Percentiles rank a stretch among this genome's conserved stretches.
These are phyloP conservation scores for Rusavskia elegans DNA, from an alignment of 495 filamentous ascomycete genomes.

Conservation along the genomic window DNA sequence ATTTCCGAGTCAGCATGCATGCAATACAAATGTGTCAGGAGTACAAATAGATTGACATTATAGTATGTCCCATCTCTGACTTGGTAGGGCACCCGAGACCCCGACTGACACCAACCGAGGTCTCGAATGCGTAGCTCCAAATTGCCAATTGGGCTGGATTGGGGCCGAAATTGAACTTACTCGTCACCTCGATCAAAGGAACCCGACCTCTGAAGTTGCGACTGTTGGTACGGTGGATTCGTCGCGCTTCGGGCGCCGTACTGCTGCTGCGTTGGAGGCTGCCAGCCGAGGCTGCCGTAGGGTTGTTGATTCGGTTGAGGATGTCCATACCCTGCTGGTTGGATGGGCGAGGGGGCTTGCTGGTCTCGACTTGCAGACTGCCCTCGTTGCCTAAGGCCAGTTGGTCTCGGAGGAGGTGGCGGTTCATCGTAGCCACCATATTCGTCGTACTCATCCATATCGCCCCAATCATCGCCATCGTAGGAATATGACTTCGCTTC, in stretches of 20 bases:
- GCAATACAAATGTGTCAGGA: too few relatives aligned
- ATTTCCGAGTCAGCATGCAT: too few relatives aligned
- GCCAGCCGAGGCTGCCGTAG: neutral
- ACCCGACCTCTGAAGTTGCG: slow-evolving; percentile 10
- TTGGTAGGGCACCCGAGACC: too few relatives aligned
- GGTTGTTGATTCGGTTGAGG: neutral
- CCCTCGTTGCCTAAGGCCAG: slow-evolving; percentile 21
- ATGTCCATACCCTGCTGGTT: neutral
- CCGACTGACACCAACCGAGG: too few relatives aligned
- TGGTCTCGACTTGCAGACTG: slow-evolving; percentile 14
- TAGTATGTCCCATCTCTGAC: too few relatives aligned
- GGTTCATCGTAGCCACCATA: slow-evolving; percentile 39
- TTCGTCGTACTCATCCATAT: slow-evolving; percentile 65
- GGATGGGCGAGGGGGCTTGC: neutral
- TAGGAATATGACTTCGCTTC: slow-evolving; percentile 79
- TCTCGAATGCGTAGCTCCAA: too few relatives aligned
- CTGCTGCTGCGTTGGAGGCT: slow-evolving; percentile 3
- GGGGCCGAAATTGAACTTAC: neutral
- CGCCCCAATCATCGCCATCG: slow-evolving; percentile 89
- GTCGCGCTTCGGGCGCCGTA: slow-evolving; percentile 8
- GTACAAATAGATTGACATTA: too few relatives aligned
- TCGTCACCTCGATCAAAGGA: slow-evolving; percentile 38
- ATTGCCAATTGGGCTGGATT: too few relatives aligned
- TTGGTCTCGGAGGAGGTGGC: slow-evolving; percentile 27
- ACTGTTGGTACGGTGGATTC: slow-evolving; percentile 5